phyloP scores from a whole-genome alignment of 257 asterid genomes.

The Penstemon davidsonii region DNA sequence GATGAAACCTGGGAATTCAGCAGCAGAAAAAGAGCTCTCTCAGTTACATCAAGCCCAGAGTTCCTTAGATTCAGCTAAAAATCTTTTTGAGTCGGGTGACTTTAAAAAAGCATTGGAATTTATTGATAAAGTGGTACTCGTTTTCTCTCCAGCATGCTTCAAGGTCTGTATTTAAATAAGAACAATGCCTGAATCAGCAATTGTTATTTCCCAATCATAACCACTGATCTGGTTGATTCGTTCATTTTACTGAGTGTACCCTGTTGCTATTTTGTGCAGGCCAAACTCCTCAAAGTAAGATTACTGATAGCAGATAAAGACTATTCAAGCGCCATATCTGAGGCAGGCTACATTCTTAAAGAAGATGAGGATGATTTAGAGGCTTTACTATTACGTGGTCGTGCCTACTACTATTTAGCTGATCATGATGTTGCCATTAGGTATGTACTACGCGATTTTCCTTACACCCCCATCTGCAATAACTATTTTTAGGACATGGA shows the following conservation, averaged over 20 bases:
- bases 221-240: background rate
- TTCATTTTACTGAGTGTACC: conserved; percentile 7
- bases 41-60: conserved; percentile 72
- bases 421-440: conserved; percentile 90
- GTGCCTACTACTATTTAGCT: conserved; percentile 88
- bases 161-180: conserved; percentile 46
- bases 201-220: background rate
- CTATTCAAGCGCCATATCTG: conserved; percentile 77
- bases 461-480: conserved; percentile 8
- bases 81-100: conserved; percentile 67
- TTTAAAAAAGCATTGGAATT: conserved; percentile 66
- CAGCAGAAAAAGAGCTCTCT: conserved; percentile 86
- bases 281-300: conserved; percentile 75
- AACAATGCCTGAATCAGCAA: background rate
- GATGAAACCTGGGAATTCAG: conserved; percentile 71
- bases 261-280: conserved; percentile 47
- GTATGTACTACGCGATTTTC: conserved; percentile 38
- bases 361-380: conserved; percentile 83
- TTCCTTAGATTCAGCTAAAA: conserved; percentile 68
- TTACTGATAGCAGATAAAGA: conserved; percentile 65
- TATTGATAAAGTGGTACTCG: conserved; percentile 78
- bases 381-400: conserved; percentile 88
- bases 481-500: background rate
- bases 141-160: conserved; percentile 90
- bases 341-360: conserved; percentile 81